Percentiles rank a stretch among this genome's conserved stretches.
These are phyloP conservation scores for Annulohypoxylon nitens DNA, from an alignment of 495 filamentous ascomycete species.

Conservation along the genomic window DNA sequence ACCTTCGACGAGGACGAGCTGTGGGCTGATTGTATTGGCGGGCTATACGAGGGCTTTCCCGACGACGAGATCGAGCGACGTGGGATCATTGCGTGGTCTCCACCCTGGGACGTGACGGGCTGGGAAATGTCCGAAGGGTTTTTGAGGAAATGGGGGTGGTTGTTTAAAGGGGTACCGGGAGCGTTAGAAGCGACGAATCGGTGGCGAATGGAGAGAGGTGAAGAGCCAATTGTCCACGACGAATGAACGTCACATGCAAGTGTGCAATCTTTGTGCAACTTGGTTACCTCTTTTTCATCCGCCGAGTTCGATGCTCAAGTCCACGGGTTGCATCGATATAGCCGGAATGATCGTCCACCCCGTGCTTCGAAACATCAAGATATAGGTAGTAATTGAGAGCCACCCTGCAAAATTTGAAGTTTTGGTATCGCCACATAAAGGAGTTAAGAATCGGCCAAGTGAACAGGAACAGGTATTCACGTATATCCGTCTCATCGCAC, in stretches of 20 bases:
- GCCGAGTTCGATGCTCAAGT: background rate
- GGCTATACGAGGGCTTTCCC: constrained; percentile 58
- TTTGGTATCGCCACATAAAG: too few relatives aligned
- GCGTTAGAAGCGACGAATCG: constrained; percentile 58
- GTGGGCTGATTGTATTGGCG: constrained; percentile 57
- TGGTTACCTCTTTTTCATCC: background rate
- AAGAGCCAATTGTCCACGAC: constrained; percentile 51
- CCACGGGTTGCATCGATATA: background rate
- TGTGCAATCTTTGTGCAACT: background rate
- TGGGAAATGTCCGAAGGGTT: constrained; percentile 65
- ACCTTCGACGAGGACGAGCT: constrained; percentile 59
- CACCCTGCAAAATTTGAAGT: too few relatives aligned
- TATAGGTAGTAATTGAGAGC: too few relatives aligned
- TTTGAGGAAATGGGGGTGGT: constrained; percentile 61
- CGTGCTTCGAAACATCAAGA: too few relatives aligned
- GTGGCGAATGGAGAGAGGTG: constrained; percentile 57
- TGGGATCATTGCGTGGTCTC: constrained; percentile 57
- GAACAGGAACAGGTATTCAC: too few relatives aligned
- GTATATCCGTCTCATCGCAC: too few relatives aligned
- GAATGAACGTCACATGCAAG: background rate
- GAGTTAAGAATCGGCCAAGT: too few relatives aligned
- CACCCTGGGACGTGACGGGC: constrained; percentile 56
- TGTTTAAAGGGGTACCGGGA: constrained; percentile 52
- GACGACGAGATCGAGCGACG: constrained; percentile 53
- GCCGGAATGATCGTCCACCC: background rate